Evolutionary conservation across 371 early-diverging fungal species (phyloP).

Genomic region (Mucor racemosus): DNA sequence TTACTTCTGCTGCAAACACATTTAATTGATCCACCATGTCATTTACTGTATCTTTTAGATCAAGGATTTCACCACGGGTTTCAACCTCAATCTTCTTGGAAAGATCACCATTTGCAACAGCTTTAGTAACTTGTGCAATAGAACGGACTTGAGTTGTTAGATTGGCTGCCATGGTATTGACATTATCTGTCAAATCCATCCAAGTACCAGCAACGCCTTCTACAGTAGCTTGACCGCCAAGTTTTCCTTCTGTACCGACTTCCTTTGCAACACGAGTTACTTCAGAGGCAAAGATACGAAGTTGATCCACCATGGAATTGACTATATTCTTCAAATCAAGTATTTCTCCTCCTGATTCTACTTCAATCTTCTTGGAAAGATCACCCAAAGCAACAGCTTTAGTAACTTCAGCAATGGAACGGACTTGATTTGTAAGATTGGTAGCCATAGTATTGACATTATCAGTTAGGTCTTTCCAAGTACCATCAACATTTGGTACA

Average conservation of each 20-base stretch:
- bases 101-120: slow-evolving; percentile 47
- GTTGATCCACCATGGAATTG: slow-evolving; percentile 48
- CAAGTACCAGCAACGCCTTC: slow-evolving; percentile 51
- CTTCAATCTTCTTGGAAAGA: slow-evolving; percentile 44
- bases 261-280: too few species aligned
- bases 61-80: slow-evolving; percentile 55
- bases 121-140: slow-evolving; percentile 63
- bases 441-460: slow-evolving; percentile 68
- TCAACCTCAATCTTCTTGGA: slow-evolving; percentile 49
- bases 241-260: too few species aligned
- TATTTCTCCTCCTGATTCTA: slow-evolving; percentile 40
- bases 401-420: slow-evolving; percentile 50
- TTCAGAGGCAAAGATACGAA: slow-evolving; percentile 36
- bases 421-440: slow-evolving; percentile 54
- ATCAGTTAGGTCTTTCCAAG: slow-evolving; percentile 75
- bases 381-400: slow-evolving; percentile 55
- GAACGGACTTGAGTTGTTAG: slow-evolving; percentile 63
- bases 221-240: too few species aligned
- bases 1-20: slow-evolving; percentile 55
- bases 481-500: slow-evolving; percentile 67
- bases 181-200: slow-evolving; percentile 69
- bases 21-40: slow-evolving; percentile 32
- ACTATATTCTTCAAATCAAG: slow-evolving; percentile 49
- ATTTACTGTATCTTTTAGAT: slow-evolving; percentile 45
- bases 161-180: slow-evolving; percentile 67